Conservation (phyloP, 305 asterid genomes). For the Stenogyne calaminthoides region DNA sequence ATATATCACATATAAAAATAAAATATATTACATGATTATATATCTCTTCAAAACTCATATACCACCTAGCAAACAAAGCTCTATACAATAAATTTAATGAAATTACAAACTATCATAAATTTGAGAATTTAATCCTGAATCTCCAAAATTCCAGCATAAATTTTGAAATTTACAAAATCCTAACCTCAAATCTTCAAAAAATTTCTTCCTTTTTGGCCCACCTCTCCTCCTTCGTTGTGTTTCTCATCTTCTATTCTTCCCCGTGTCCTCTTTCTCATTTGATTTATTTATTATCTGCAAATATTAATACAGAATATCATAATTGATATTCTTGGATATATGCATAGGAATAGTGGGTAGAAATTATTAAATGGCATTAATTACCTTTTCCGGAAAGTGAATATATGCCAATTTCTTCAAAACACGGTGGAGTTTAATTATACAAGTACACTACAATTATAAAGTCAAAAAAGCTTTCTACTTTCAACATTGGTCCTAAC, state of each 20-base stretch:
- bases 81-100: too few relatives aligned
- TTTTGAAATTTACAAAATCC: neutral
- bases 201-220: neutral
- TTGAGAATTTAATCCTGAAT: neutral
- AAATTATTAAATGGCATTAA: neutral
- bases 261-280: neutral
- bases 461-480: neutral
- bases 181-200: neutral
- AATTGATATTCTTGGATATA: neutral
- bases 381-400: neutral
- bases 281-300: neutral
- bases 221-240: neutral
- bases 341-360: neutral
- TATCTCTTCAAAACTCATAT: too few relatives aligned
- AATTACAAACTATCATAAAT: too few relatives aligned
- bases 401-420: neutral
- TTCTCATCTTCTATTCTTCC: neutral
- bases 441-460: too few relatives aligned
- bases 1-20: too few relatives aligned
- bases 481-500: neutral
- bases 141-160: neutral
- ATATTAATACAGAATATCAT: neutral
- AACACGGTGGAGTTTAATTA: neutral
- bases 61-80: too few relatives aligned
- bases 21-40: too few relatives aligned